Conservation (phyloP, 2,329 filamentous ascomycete genomes). For the Fusarium stilboides region DNA sequence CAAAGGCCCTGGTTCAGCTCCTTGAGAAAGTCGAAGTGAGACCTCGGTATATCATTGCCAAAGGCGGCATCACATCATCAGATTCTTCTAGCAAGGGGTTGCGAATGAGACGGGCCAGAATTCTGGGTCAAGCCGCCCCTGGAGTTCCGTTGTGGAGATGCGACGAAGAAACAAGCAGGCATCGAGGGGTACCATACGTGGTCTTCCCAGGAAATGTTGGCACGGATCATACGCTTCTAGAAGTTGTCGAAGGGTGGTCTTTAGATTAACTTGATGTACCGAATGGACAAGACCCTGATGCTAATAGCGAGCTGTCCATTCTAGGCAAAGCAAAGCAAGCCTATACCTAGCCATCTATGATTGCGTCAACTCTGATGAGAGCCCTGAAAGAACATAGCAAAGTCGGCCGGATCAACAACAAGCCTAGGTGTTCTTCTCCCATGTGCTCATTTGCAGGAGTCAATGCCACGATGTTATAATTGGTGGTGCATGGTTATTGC, state of each 20-base stretch:
- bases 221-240: slow-evolving; percentile 32
- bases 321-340: too few relatives aligned
- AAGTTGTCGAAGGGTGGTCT: slow-evolving; percentile 33
- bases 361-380: too few relatives aligned
- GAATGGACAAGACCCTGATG: not conserved
- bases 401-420: too few relatives aligned
- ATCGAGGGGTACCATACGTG: slow-evolving; percentile 64
- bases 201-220: slow-evolving; percentile 47
- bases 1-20: slow-evolving; percentile 65
- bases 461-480: too few relatives aligned
- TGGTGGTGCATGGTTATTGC: too few relatives aligned
- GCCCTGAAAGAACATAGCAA: too few relatives aligned
- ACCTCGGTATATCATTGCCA: slow-evolving; percentile 71
- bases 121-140: slow-evolving; percentile 70
- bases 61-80: slow-evolving; percentile 72
- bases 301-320: not conserved
- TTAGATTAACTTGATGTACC: not conserved
- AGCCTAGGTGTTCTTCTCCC: too few relatives aligned
- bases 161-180: slow-evolving; percentile 65
- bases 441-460: too few relatives aligned
- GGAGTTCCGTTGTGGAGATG: slow-evolving; percentile 73
- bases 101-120: slow-evolving; percentile 65
- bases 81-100: slow-evolving; percentile 71
- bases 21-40: slow-evolving; percentile 62
- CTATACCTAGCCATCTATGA: too few relatives aligned